Conservation (phyloP, 345 rosid species). For the Arabidopsis suecica region DNA sequence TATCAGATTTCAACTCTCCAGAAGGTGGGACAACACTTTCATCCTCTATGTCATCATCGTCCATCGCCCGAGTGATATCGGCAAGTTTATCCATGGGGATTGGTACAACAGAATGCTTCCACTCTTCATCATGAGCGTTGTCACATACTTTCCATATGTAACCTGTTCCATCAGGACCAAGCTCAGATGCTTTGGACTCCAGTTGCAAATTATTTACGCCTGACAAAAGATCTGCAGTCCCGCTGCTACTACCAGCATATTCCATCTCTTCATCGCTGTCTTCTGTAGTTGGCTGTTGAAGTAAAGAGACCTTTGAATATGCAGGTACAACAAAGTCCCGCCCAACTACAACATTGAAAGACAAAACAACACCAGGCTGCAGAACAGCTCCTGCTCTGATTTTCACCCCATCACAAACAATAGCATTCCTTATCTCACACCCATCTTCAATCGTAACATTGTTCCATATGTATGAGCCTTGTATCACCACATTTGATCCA, state of each 20-base stretch:
- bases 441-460: constrained; percentile 87
- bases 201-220: constrained; percentile 53
- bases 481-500: constrained; percentile 80
- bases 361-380: constrained; percentile 82
- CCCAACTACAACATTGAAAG: constrained; percentile 89
- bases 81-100: constrained; percentile 72
- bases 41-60: constrained; percentile 70
- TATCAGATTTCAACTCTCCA: constrained; percentile 64
- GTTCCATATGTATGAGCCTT: constrained; percentile 90
- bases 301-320: constrained; percentile 78
- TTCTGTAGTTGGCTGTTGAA: constrained; percentile 76
- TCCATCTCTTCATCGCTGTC: constrained; percentile 96
- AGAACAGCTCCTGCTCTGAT: constrained; percentile 74
- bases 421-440: constrained; percentile 75
- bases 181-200: constrained; percentile 57
- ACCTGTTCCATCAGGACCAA: constrained; percentile 87
- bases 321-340: constrained; percentile 70
- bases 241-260: constrained; percentile 74
- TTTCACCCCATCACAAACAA: constrained; percentile 79
- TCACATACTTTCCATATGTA: constrained; percentile 79
- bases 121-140: constrained; percentile 79
- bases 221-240: constrained; percentile 48
- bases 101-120: constrained; percentile 93
- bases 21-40: constrained; percentile 57
- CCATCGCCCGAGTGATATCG: constrained; percentile 57